A percentile compares a stretch with the other conserved stretches of the same genome.
phyloP scores from a whole-genome alignment of 192 early-diverging fungal genomes.

The Coemansia sp. region DNA sequence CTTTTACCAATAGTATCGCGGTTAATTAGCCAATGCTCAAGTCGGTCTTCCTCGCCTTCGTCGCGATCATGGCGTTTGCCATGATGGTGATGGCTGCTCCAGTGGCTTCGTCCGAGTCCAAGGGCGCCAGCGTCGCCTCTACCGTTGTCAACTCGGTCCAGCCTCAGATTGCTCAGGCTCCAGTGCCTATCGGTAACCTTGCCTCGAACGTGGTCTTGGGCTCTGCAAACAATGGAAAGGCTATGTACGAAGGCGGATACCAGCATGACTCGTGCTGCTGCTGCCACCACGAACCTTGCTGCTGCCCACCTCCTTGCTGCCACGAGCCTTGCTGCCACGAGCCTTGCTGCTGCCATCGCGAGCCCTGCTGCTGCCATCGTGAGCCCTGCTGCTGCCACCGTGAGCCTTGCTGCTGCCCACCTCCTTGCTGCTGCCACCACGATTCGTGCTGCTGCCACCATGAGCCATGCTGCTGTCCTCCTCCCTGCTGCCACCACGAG shows the following conservation, averaged over 20 bases:
- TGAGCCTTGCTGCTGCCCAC: background rate
- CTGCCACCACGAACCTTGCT: conserved; percentile 15
- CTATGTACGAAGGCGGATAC: conserved; percentile 26
- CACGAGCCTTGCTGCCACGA: conserved; percentile 1
- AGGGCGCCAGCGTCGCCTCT: background rate
- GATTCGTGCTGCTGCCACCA: conserved; percentile 1
- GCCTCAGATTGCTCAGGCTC: background rate
- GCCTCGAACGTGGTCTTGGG: conserved; percentile 3
- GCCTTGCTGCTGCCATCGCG: conserved; percentile 5
- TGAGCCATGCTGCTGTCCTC: conserved; percentile 4
- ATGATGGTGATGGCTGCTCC: conserved; percentile 54
- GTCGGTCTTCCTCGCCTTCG: conserved; percentile 36
- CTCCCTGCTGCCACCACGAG: conserved; percentile 12
- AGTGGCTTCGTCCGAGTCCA: background rate
- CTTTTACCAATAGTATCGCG: background rate
- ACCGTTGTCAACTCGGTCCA: background rate
- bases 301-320: conserved; percentile 3
- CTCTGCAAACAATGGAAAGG: conserved; percentile 15
- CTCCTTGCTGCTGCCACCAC: conserved; percentile 1
- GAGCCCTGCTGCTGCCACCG: conserved; percentile 4
- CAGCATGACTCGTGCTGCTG: conserved; percentile 20
- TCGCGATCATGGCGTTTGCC: conserved; percentile 40
- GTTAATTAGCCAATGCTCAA: conserved; percentile 29
- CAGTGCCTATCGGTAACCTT: background rate
- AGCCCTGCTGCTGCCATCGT: conserved; percentile 7